Percentiles rank a stretch among this genome's conserved stretches.
phyloP scores from a whole-genome alignment of 192 early-diverging fungal genomes.

The Podila minutissima region DNA sequence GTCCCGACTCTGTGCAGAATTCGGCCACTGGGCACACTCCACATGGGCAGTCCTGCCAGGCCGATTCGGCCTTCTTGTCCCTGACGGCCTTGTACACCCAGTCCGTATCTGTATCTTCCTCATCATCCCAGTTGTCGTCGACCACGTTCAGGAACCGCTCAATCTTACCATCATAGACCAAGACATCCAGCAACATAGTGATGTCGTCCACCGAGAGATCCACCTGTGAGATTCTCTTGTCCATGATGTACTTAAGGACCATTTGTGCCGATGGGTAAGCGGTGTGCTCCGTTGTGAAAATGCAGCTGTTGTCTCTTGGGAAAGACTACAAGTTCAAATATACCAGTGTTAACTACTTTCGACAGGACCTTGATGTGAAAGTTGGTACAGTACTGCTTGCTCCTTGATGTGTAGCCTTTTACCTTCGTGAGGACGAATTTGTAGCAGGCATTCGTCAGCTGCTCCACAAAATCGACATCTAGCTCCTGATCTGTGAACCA shows the following conservation, averaged over 20 bases:
- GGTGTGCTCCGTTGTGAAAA: slow-evolving; percentile 72
- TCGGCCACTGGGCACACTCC: slow-evolving; percentile 87
- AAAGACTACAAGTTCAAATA: slow-evolving; percentile 58
- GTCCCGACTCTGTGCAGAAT: slow-evolving; percentile 78
- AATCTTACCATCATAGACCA: slow-evolving; percentile 89
- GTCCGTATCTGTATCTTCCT: slow-evolving; percentile 59
- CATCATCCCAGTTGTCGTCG: slow-evolving; percentile 62
- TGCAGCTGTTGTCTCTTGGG: slow-evolving; percentile 59
- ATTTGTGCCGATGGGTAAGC: slow-evolving; percentile 76
- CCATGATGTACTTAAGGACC: slow-evolving; percentile 76
- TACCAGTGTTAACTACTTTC: background rate
- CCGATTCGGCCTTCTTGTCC: slow-evolving; percentile 57
- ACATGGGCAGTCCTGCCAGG: slow-evolving; percentile 85
- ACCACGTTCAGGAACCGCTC: slow-evolving; percentile 65
- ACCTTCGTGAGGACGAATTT: slow-evolving; percentile 76
- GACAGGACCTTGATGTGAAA: background rate
- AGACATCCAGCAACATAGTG: slow-evolving; percentile 80
- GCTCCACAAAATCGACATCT: slow-evolving; percentile 91
- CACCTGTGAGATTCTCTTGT: slow-evolving; percentile 75
- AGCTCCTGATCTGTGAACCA: slow-evolving; percentile 95
- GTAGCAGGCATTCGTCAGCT: slow-evolving; percentile 74
- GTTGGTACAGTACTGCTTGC: background rate
- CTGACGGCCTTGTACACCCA: slow-evolving; percentile 64
- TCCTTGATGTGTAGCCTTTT: slow-evolving; percentile 7
- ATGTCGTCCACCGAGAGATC: slow-evolving; percentile 81